Evolutionary conservation across 2,329 filamentous ascomycete species (phyloP), one percentile per base, ranked within the genome.

Genomic region (Phialophora tarda): DNA sequence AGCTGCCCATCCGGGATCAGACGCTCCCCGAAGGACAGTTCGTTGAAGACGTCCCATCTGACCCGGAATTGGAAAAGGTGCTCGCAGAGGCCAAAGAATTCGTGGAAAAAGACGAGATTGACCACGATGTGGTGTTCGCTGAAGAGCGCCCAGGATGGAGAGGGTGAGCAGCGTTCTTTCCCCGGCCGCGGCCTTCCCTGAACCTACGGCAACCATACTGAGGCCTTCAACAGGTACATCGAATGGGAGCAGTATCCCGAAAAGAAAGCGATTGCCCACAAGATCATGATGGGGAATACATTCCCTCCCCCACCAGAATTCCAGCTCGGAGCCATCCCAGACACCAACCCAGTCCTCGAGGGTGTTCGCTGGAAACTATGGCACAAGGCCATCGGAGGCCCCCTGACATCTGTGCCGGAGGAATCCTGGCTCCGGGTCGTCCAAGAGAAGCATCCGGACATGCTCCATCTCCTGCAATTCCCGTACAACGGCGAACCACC

Each of bases 221-320:
- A 34, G 21, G 32, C 50, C 28, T 10, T 7, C 53, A 58, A 50
- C 48, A 77, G 85, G 7, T 91, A 89, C 67, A 81, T 91, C 5
- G 88, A 90, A 72, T 90, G 88, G 88, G 88, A 90, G 73, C 82
- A 86, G 12, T 89, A 90, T 62, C 88, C 89, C 0, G 86, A 89
- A 56, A 91, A 90, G 76, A 89, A 89, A 72, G 82, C 80, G 28
- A 78, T 83, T 54, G 88, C 86, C 0, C 82, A 84, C 55, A 81
- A 85, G 63, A 83, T 89, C 56, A 73, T 89, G 14, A 77, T 78
- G 26, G 78, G 78, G 59, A 83, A 86, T 77, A 83, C 65, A 83
- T 88, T 74, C 81, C 82, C 44, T 21, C 71, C 70, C 14, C 73
- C 72, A 63, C 85, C 86, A 0, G 86, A 88, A 68, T 88, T 83